Evolutionary conservation across 345 rosid species (phyloP).

Genomic region (Firmiana major): DNA sequence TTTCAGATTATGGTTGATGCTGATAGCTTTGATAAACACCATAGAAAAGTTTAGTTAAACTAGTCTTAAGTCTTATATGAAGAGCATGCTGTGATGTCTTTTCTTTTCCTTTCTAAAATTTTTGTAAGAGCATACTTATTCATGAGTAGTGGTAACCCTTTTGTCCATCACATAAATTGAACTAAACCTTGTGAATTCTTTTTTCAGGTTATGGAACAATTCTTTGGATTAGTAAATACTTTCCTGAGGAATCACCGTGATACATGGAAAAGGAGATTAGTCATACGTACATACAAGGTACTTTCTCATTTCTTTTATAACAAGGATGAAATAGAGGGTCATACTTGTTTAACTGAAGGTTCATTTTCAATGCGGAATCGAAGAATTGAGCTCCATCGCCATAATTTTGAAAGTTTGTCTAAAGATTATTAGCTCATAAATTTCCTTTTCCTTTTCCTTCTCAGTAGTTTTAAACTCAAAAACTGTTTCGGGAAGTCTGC

Average conservation of each 20-base stretch:
- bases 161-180: not conserved
- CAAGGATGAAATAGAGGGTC: not conserved
- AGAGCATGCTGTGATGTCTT: not conserved
- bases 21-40: not conserved
- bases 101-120: not conserved
- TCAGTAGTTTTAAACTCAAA: not conserved
- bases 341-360: not conserved
- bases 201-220: constrained; percentile 97
- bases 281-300: constrained; percentile 93
- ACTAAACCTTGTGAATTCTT: constrained; percentile 1
- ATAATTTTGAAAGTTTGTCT: not conserved
- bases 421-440: not conserved
- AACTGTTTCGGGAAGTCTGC: not conserved
- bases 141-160: not conserved
- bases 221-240: constrained; percentile 88
- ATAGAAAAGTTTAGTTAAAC: not conserved
- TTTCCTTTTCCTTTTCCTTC: constrained; percentile 2
- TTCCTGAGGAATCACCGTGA: constrained; percentile 77
- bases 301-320: constrained; percentile 13
- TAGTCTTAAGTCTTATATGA: not conserved
- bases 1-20: not conserved
- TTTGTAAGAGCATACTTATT: not conserved
- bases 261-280: constrained; percentile 86
- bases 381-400: not conserved
- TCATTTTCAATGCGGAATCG: not conserved